Evolutionary conservation across 257 asterid species (phyloP).

Genomic region (Solanum appendiculatum): DNA sequence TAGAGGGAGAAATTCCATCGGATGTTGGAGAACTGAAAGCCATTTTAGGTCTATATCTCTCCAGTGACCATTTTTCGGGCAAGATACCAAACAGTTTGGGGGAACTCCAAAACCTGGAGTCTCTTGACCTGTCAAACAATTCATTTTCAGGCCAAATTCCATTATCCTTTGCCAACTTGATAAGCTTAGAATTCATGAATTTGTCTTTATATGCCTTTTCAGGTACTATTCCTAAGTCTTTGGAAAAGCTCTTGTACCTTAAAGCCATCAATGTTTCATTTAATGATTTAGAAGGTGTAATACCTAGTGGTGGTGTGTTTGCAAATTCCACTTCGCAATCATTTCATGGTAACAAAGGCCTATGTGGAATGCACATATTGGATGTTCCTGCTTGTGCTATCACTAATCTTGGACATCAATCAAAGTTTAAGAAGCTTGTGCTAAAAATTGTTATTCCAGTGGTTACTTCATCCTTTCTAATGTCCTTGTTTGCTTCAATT

Average conservation of each 20-base stretch:
- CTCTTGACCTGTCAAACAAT: neutral
- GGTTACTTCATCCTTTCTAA: neutral
- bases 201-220: neutral
- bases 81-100: neutral
- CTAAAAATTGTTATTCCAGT: neutral
- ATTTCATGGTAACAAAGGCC: neutral
- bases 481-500: no score
- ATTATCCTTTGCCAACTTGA: neutral
- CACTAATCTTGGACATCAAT: neutral
- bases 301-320: neutral
- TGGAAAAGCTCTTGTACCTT: neutral
- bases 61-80: accelerated
- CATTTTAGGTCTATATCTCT: neutral
- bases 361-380: neutral
- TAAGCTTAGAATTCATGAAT: neutral
- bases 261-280: neutral
- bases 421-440: neutral
- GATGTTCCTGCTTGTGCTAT: neutral
- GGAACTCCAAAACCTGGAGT: neutral
- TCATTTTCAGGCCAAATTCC: neutral
- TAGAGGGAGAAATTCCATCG: neutral
- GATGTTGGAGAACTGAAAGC: neutral
- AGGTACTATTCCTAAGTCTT: neutral
- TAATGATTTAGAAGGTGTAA: neutral
- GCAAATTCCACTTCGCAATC: neutral